Evolutionary conservation across 1,284 basidiomycete species (phyloP).

Genomic region (Ustilago curta): DNA sequence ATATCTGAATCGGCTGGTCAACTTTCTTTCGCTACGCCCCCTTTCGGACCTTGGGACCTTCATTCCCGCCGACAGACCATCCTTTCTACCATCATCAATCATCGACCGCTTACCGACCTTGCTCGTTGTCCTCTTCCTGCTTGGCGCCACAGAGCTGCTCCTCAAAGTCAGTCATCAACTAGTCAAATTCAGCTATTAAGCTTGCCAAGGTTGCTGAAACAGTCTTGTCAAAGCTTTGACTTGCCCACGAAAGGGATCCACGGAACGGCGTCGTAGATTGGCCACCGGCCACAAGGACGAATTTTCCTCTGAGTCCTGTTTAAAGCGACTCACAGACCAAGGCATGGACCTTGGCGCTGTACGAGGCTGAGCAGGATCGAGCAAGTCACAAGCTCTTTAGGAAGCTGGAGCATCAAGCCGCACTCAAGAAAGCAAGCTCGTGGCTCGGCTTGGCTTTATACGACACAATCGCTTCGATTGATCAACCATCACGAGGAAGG

Average conservation of each 20-base stretch:
- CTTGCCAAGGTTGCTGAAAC: neutral
- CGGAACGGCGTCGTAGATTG: neutral
- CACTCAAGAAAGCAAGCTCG: neutral
- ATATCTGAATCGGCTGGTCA: neutral
- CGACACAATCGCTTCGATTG: neutral
- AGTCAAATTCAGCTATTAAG: neutral
- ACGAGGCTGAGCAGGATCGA: neutral
- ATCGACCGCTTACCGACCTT: neutral
- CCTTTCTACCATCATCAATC: conserved; percentile 1
- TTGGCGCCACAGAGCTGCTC: neutral
- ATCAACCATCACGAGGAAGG: neutral
- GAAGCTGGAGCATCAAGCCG: neutral
- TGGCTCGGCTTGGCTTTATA: neutral
- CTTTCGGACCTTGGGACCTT: neutral
- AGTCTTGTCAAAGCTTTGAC: neutral
- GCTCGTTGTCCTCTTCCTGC: neutral
- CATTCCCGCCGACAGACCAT: neutral
- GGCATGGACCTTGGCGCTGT: neutral
- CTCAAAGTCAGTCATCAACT: neutral
- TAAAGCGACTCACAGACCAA: neutral
- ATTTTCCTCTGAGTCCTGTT: neutral
- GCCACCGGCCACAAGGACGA: neutral
- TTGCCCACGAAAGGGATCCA: neutral
- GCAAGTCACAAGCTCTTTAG: neutral
- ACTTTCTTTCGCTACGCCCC: neutral